Conservation (phyloP, 495 filamentous ascomycete genomes). For the Sphaerosporella brunnea region DNA sequence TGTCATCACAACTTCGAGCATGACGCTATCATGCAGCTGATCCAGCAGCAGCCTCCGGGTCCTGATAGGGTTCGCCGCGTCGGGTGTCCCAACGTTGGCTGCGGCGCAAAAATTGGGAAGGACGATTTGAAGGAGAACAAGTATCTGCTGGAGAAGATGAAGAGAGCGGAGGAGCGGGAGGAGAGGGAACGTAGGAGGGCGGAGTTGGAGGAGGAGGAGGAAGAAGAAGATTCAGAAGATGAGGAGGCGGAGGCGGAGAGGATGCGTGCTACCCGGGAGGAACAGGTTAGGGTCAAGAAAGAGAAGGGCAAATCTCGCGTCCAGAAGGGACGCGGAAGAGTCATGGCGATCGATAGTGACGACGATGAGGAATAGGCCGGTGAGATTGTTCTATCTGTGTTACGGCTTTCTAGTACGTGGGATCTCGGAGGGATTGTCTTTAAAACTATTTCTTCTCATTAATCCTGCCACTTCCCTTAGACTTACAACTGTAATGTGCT, state of each 20-base stretch:
- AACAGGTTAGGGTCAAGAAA: neutral
- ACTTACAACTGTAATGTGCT: no score
- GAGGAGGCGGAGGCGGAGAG: neutral
- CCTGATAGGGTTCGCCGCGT: no score
- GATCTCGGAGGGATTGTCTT: no score
- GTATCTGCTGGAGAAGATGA: conserved; percentile 13
- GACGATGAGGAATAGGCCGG: no score
- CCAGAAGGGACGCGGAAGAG: no score
- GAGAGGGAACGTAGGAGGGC: neutral
- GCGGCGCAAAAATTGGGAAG: conserved; percentile 7
- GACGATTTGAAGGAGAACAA: conserved; percentile 7
- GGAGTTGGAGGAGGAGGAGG: conserved; percentile 1
- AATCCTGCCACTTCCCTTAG: no score
- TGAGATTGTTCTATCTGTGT: no score
- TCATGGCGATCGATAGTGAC: no score
- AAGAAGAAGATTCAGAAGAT: conserved; percentile 11
- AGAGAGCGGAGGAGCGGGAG: conserved; percentile 6
- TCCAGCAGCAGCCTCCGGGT: neutral
- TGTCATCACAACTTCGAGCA: conserved; percentile 20
- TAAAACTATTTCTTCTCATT: no score
- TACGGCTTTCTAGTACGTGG: no score
- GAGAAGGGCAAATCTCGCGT: no score
- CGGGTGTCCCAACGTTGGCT: conserved; percentile 20
- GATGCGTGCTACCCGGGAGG: neutral
- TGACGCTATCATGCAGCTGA: conserved; percentile 9